Conservation (phyloP, 345 rosid genomes). For the Pistacia vera region DNA sequence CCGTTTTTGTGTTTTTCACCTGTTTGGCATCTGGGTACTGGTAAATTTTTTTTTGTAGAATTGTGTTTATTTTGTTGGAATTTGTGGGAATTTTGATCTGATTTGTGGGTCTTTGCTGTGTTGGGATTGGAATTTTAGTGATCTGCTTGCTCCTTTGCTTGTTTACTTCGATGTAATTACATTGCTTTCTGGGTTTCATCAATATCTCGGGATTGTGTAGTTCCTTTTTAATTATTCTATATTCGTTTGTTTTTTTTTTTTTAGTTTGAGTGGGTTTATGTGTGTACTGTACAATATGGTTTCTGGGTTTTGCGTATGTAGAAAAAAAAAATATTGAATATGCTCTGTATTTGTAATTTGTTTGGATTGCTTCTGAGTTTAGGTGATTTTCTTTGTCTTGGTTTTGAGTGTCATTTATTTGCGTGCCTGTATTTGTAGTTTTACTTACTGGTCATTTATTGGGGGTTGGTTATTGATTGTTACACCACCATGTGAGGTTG, state of each 20-base stretch:
- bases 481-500: not conserved
- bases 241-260: not conserved
- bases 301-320: not conserved
- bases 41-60: not conserved
- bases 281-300: not conserved
- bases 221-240: not conserved
- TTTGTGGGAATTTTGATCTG: constrained; percentile 37
- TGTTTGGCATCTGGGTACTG: constrained; percentile 18
- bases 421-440: not conserved
- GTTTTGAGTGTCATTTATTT: not conserved
- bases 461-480: constrained; percentile 11
- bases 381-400: not conserved
- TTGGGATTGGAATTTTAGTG: constrained; percentile 23
- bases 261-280: not conserved
- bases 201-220: constrained; percentile 9
- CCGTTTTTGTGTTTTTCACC: not conserved
- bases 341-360: not conserved
- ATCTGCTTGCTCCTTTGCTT: constrained; percentile 10
- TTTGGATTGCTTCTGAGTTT: not conserved
- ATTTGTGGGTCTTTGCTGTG: constrained; percentile 18
- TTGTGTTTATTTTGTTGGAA: not conserved
- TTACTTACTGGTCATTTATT: constrained; percentile 3
- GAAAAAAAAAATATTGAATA: not conserved
- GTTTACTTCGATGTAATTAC: not conserved
- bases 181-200: not conserved